A percentile compares a stretch with the other conserved stretches of the same genome.
These are phyloP conservation scores for Ustilago hordei DNA, from an alignment of 1,284 basidiomycete genomes.

Conservation along the genomic window DNA sequence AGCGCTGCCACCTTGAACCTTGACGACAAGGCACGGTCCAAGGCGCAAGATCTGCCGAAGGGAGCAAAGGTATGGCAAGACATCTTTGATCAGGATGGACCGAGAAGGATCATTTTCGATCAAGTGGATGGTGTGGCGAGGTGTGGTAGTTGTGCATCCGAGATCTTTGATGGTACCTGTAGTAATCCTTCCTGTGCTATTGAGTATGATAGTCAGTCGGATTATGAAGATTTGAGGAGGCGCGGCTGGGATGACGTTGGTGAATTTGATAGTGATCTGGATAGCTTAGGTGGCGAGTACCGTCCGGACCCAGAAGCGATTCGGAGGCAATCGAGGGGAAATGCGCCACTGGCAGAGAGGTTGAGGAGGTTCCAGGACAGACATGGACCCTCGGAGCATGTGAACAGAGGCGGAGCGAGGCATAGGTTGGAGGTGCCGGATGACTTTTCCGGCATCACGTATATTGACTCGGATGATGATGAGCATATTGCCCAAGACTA, in stretches of 20 bases:
- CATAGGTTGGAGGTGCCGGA: slow-evolving; percentile 14
- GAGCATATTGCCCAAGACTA: neutral
- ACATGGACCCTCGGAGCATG: slow-evolving; percentile 19
- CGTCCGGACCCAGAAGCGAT: too few species aligned
- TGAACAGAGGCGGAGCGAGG: slow-evolving; percentile 6
- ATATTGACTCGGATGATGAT: slow-evolving; percentile 3
- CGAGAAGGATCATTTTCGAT: slow-evolving; percentile 57
- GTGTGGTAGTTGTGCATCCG: slow-evolving; percentile 60
- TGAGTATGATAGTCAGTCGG: slow-evolving; percentile 45
- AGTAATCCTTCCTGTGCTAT: slow-evolving; percentile 55
- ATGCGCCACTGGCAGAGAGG: slow-evolving; percentile 6
- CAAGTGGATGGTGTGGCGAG: slow-evolving; percentile 59
- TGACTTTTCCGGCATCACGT: slow-evolving; percentile 4
- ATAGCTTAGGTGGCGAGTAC: slow-evolving; percentile 9
- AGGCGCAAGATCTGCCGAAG: slow-evolving; percentile 46
- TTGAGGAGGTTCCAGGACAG: slow-evolving; percentile 29
- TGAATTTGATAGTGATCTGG: slow-evolving; percentile 19
- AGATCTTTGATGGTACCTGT: slow-evolving; percentile 61
- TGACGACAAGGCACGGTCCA: slow-evolving; percentile 36
- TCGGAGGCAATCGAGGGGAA: neutral
- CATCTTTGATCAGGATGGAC: slow-evolving; percentile 47
- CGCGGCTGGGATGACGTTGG: slow-evolving; percentile 26
- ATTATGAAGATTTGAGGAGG: slow-evolving; percentile 24
- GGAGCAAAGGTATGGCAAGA: slow-evolving; percentile 52
- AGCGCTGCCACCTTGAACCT: slow-evolving; percentile 29